Conservation (phyloP, 2,329 filamentous ascomycete species). For the Pyrenochaeta sp. region DNA sequence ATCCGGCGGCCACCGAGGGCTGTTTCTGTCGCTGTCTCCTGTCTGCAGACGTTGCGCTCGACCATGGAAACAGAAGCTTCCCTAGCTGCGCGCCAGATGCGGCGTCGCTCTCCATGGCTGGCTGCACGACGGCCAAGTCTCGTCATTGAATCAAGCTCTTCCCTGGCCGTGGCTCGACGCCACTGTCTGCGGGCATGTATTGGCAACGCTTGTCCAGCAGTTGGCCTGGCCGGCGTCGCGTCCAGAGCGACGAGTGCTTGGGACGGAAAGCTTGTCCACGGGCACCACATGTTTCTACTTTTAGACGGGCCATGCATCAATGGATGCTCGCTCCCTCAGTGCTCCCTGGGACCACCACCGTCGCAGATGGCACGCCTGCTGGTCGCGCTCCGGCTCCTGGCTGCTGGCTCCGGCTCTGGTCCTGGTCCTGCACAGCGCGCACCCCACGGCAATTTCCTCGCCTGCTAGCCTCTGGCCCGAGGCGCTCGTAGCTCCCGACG, state of each 20-base stretch:
- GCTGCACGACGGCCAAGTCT: conserved; percentile 4
- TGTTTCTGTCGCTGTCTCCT: no score
- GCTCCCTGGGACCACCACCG: no score
- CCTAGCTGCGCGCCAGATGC: conserved; percentile 11
- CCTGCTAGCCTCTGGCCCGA: conserved; percentile 8
- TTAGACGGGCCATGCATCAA: no score
- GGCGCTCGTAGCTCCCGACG: conserved; percentile 3
- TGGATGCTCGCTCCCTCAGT: no score
- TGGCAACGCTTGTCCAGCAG: conserved; percentile 16
- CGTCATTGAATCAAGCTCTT: no score
- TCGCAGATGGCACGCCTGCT: background rate
- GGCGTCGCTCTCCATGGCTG: conserved; percentile 11
- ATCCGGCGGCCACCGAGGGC: no score
- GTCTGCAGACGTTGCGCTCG: no score
- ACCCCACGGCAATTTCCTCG: conserved; percentile 14
- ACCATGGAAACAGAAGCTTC: conserved; percentile 6
- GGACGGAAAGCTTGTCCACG: conserved; percentile 15
- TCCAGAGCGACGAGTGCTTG: conserved; percentile 1
- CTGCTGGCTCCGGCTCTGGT: conserved; percentile 1
- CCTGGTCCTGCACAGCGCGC: no score
- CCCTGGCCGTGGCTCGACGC: conserved; percentile 15
- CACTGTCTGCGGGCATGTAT: conserved; percentile 14
- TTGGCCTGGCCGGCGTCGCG: conserved; percentile 1
- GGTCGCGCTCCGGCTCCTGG: background rate
- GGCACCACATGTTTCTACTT: background rate